phyloP scores from a whole-genome alignment of 768 basidiomycete species.

The Collybia mongolica region DNA sequence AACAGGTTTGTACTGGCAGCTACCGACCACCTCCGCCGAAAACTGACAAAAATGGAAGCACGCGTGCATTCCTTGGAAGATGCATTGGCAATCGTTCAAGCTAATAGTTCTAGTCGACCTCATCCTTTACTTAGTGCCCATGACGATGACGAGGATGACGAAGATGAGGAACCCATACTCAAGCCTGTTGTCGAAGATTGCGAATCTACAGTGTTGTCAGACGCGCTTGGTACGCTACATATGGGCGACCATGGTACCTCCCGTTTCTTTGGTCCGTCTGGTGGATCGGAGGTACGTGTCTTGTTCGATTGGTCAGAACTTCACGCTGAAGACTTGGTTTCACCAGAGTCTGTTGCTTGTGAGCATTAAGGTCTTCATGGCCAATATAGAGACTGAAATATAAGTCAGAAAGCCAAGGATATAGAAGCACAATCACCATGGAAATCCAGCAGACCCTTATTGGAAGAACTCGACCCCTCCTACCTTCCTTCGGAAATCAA shows the following conservation, averaged over 20 bases:
- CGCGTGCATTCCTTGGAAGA: conserved; percentile 56
- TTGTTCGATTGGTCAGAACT: neutral
- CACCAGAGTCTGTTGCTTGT: conserved; percentile 42
- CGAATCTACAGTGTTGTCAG: conserved; percentile 23
- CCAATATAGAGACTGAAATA: neutral
- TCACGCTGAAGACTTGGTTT: neutral
- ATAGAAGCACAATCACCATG: conserved; percentile 13
- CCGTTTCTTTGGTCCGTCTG: conserved; percentile 47
- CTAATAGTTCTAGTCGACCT: conserved; percentile 31
- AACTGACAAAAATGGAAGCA: conserved; percentile 43
- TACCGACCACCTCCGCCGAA: conserved; percentile 50
- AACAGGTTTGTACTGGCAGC: conserved; percentile 50
- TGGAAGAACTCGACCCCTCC: conserved; percentile 40
- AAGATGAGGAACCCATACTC: conserved; percentile 23
- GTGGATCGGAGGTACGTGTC: conserved; percentile 45
- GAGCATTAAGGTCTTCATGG: conserved; percentile 2
- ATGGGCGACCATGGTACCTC: conserved; percentile 38
- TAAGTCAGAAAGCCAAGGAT: conserved; percentile 23
- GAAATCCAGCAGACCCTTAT: conserved; percentile 11
- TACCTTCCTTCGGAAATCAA: conserved; percentile 45
- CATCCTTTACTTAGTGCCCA: conserved; percentile 40
- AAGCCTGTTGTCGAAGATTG: conserved; percentile 26
- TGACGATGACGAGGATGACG: conserved; percentile 27
- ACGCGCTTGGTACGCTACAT: conserved; percentile 43
- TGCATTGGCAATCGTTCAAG: conserved; percentile 47